A percentile compares a stretch with the other conserved stretches of the same genome.
phyloP scores from a whole-genome alignment of 441 rosid genomes.

The Croton laevigatus region DNA sequence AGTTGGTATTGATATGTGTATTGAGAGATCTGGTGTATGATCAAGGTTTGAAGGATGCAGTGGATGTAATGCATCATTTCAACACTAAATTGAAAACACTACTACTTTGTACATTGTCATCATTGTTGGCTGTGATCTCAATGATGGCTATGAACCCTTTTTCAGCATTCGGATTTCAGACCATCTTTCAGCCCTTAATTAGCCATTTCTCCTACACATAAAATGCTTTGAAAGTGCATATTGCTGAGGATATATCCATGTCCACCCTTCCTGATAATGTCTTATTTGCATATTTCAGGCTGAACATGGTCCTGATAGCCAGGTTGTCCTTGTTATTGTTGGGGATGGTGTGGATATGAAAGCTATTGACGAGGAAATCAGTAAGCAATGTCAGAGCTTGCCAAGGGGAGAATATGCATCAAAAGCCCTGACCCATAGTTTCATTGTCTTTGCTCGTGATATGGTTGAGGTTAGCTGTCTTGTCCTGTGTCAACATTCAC shows the following conservation, averaged over 20 bases:
- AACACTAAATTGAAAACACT: background rate
- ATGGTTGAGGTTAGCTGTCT: constrained; percentile 61
- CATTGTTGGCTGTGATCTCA: background rate
- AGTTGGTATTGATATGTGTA: background rate
- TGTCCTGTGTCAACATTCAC: background rate
- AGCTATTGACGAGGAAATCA: constrained; percentile 78
- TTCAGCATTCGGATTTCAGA: background rate
- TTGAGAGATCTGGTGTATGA: background rate
- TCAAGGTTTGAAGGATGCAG: background rate
- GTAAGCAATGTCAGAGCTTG: constrained; percentile 62
- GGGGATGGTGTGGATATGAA: constrained; percentile 75
- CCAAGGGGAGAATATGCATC: constrained; percentile 85
- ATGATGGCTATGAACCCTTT: background rate
- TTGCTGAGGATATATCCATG: background rate
- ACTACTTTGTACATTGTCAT: background rate
- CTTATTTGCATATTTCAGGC: constrained; percentile 48
- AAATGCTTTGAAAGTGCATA: background rate
- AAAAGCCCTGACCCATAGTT: constrained; percentile 80
- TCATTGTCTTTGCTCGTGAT: constrained; percentile 70
- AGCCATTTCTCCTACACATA: background rate
- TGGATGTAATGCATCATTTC: background rate
- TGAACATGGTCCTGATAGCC: constrained; percentile 98
- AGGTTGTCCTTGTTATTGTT: constrained; percentile 81
- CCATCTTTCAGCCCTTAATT: background rate
- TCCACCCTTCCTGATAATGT: background rate